phyloP scores from a whole-genome alignment of 192 early-diverging fungal genomes.

The Dissophora ornata region DNA sequence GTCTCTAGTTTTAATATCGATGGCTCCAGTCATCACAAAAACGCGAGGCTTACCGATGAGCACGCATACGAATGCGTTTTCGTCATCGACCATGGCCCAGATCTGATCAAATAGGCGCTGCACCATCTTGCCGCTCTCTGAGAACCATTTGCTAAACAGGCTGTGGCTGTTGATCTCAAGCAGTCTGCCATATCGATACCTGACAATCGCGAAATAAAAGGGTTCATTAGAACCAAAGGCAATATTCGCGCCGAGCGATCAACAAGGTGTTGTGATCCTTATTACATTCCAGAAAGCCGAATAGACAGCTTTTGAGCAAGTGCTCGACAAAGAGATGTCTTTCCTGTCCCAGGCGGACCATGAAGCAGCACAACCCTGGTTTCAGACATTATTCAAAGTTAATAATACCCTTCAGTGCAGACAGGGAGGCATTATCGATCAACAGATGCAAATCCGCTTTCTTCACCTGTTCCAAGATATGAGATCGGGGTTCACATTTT shows the following conservation, averaged over 20 bases:
- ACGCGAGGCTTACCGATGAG: constrained; percentile 62
- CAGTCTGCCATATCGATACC: constrained; percentile 54
- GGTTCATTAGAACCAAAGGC: no score
- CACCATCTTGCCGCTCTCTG: constrained; percentile 77
- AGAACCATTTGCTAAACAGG: constrained; percentile 82
- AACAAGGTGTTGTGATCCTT: neutral
- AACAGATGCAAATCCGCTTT: neutral
- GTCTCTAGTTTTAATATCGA: no score
- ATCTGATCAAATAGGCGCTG: constrained; percentile 70
- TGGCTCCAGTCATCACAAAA: no score
- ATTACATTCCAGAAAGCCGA: constrained; percentile 61
- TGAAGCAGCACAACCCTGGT: constrained; percentile 68
- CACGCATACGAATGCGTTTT: constrained; percentile 69
- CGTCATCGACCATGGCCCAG: constrained; percentile 64
- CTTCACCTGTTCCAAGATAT: constrained; percentile 66
- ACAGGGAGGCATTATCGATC: neutral
- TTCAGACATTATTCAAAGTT: no score
- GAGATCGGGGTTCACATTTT: constrained; percentile 62
- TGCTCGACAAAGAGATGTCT: constrained; percentile 73
- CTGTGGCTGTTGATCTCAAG: constrained; percentile 81
- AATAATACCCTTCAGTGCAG: neutral
- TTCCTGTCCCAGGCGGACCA: constrained; percentile 78
- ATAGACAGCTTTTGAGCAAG: constrained; percentile 75
- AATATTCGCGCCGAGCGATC: no score
- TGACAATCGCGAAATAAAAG: neutral